These are phyloP conservation scores for Puccinia sorghi DNA, from an alignment of 1,284 basidiomycete genomes.

Conservation along the genomic window DNA sequence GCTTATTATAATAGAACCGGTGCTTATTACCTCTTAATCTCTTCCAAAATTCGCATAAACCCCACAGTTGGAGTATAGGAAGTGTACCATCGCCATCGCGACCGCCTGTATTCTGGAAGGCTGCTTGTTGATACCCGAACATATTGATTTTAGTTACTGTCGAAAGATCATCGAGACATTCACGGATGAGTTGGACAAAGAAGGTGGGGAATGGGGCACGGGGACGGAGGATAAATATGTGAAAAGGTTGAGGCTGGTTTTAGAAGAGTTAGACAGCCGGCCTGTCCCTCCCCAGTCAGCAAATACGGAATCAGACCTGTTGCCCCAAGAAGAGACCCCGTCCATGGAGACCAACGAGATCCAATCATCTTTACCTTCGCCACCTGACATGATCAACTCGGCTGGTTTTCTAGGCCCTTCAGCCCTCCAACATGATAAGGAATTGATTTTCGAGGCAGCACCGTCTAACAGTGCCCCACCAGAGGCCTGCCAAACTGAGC, in stretches of 20 bases:
- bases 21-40: not conserved
- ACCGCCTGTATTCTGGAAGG: conserved; percentile 37
- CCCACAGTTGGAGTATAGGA: conserved; percentile 30
- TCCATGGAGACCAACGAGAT: conserved; percentile 2
- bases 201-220: conserved; percentile 24
- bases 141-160: conserved; percentile 29
- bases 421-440: not conserved
- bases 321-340: not conserved
- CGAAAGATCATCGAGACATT: conserved; percentile 21
- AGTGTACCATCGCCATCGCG: conserved; percentile 24
- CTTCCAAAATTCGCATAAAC: too few species aligned
- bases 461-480: not conserved
- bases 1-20: too few species aligned
- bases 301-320: not conserved
- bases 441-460: not conserved
- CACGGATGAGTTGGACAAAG: conserved; percentile 12
- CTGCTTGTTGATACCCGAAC: conserved; percentile 38
- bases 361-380: not conserved
- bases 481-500: not conserved
- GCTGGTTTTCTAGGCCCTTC: not conserved
- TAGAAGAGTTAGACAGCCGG: conserved; percentile 10
- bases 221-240: conserved; percentile 37
- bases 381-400: not conserved
- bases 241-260: conserved; percentile 7
- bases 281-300: conserved; percentile 1